phyloP scores from a whole-genome alignment of 2,329 filamentous ascomycete genomes.

The Pseudocercospora fijiensis region DNA sequence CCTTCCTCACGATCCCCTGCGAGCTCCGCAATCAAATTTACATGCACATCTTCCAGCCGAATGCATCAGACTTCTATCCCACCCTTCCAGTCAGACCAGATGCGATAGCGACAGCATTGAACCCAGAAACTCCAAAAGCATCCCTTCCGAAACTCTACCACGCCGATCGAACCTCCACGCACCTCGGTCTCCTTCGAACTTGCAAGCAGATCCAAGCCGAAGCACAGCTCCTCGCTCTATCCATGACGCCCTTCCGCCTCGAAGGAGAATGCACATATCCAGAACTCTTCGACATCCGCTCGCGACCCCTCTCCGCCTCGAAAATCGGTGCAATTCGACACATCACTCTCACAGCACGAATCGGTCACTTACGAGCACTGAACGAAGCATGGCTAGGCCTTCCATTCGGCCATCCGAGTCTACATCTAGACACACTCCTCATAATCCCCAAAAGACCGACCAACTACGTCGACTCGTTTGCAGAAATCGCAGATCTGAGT shows the following conservation, averaged over 20 bases:
- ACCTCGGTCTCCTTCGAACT: slow-evolving; percentile 26
- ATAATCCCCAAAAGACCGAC: slow-evolving; percentile 37
- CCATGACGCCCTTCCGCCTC: slow-evolving; percentile 34
- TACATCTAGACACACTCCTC: slow-evolving; percentile 36
- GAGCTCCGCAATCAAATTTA: slow-evolving; percentile 36
- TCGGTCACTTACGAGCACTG: slow-evolving; percentile 35
- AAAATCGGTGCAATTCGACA: slow-evolving; percentile 35
- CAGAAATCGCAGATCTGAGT: slow-evolving; percentile 39
- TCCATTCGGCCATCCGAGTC: slow-evolving; percentile 36
- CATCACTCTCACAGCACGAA: slow-evolving; percentile 37
- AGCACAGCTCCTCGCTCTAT: slow-evolving; percentile 36
- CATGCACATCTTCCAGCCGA: slow-evolving; percentile 29
- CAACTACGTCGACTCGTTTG: slow-evolving; percentile 31
- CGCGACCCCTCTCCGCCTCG: slow-evolving; percentile 21
- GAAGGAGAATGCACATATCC: slow-evolving; percentile 30
- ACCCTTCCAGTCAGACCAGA: slow-evolving; percentile 10
- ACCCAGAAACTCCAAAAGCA: not conserved
- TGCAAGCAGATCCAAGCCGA: slow-evolving; percentile 34
- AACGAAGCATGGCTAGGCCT: slow-evolving; percentile 39
- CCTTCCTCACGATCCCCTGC: slow-evolving; percentile 32
- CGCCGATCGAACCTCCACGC: slow-evolving; percentile 3
- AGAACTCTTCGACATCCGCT: slow-evolving; percentile 31
- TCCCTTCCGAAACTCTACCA: slow-evolving; percentile 15
- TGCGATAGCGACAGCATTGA: slow-evolving; percentile 17
- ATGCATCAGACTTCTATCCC: not conserved